A percentile compares a stretch with the other conserved stretches of the same genome.
phyloP scores from a whole-genome alignment of 305 asterid species.

The Rubia balearica region DNA sequence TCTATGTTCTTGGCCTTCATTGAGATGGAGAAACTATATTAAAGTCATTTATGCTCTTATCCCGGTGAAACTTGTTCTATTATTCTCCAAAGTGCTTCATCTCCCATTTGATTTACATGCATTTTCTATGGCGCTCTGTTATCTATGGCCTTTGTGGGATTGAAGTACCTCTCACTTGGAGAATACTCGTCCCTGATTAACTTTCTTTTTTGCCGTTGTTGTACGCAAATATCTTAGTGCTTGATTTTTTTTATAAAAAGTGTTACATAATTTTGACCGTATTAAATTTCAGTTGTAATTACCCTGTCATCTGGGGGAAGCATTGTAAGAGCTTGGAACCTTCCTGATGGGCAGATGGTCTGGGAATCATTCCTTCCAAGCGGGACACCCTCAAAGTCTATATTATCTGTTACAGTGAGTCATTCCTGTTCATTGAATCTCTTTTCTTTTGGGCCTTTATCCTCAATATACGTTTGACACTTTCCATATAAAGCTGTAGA shows the following conservation, averaged over 20 bases:
- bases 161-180: neutral
- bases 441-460: neutral
- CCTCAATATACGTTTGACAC: neutral
- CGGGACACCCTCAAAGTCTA: slow-evolving; percentile 49
- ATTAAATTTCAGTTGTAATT: slow-evolving; percentile 56
- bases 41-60: neutral
- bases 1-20: neutral
- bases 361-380: slow-evolving; percentile 82
- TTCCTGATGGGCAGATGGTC: slow-evolving; percentile 98
- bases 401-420: slow-evolving; percentile 74
- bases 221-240: neutral
- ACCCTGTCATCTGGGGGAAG: slow-evolving; percentile 80
- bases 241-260: neutral
- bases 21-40: neutral
- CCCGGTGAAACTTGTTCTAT: neutral
- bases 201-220: neutral
- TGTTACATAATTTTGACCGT: neutral
- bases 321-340: slow-evolving; percentile 94
- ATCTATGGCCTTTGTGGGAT: neutral
- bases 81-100: neutral
- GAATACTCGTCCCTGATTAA: neutral
- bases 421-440: slow-evolving; percentile 1
- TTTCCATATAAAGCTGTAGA: neutral
- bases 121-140: neutral
- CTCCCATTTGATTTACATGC: neutral